Percentiles rank a stretch among this genome's conserved stretches.
phyloP scores from a whole-genome alignment of 495 filamentous ascomycete genomes.

The Daldinia childiae region DNA sequence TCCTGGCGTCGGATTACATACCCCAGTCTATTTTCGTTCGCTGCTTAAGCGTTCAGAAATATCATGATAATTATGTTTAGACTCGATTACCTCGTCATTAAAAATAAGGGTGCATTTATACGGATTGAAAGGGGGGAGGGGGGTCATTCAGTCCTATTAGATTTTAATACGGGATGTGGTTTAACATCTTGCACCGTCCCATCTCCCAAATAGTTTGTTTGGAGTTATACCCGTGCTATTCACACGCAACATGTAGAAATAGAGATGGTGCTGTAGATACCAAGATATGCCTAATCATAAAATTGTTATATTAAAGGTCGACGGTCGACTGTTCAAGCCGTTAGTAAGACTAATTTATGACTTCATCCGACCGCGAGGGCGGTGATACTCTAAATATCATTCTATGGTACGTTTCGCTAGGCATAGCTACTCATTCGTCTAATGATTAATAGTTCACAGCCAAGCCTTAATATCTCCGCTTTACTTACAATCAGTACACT shows the following conservation, averaged over 20 bases:
- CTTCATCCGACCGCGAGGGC: too few relatives aligned
- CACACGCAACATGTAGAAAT: neutral
- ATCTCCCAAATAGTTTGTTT: neutral
- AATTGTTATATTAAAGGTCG: neutral
- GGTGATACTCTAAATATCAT: too few relatives aligned
- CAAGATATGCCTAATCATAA: neutral
- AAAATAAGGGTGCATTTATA: conserved; percentile 15
- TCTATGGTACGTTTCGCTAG: too few relatives aligned
- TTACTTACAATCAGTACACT: too few relatives aligned
- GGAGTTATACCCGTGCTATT: neutral
- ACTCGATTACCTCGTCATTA: conserved; percentile 14
- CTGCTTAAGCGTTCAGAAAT: conserved; percentile 18
- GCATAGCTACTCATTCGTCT: neutral
- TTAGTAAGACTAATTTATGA: too few relatives aligned
- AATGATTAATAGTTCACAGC: too few relatives aligned
- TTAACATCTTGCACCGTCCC: neutral
- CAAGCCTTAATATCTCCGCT: too few relatives aligned
- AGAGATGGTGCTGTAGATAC: neutral
- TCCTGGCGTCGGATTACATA: conserved; percentile 45
- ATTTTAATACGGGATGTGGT: conserved; percentile 4
- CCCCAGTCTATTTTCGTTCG: conserved; percentile 30
- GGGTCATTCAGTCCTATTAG: neutral
- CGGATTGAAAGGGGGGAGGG: neutral
- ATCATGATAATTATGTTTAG: conserved; percentile 29
- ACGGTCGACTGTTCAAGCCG: too few relatives aligned